Evolutionary conservation across 495 filamentous ascomycete species (phyloP).

Genomic region (Aspergillus cristatus): DNA sequence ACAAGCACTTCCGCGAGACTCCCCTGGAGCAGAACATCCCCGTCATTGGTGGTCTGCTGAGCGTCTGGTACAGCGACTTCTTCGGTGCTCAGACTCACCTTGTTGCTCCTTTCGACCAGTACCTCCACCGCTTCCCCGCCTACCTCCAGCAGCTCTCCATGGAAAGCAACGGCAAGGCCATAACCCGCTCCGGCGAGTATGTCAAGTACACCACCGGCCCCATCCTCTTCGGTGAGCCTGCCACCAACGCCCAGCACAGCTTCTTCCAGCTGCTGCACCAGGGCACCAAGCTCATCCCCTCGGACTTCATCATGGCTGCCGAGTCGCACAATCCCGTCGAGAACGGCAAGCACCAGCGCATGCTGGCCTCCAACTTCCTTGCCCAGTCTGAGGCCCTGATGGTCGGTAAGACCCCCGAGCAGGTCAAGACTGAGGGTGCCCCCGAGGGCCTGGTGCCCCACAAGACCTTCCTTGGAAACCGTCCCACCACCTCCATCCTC

Average conservation of each 20-base stretch:
- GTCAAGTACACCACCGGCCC: constrained; percentile 96
- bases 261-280: constrained; percentile 99
- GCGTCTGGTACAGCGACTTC: constrained; percentile 98
- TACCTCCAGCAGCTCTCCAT: constrained; percentile 99
- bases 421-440: constrained; percentile 84
- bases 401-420: constrained; percentile 89
- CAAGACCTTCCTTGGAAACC: constrained; percentile 98
- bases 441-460: constrained; percentile 81
- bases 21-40: constrained; percentile 94
- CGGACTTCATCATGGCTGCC: constrained; percentile 93
- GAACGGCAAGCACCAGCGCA: constrained; percentile 88
- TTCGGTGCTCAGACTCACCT: constrained; percentile 96
- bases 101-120: constrained; percentile 97
- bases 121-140: constrained; percentile 96
- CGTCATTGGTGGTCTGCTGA: constrained; percentile 80
- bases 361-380: constrained; percentile 98
- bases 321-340: constrained; percentile 94
- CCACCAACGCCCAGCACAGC: constrained; percentile 98
- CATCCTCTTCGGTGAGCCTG: constrained; percentile 94
- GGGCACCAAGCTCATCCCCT: constrained; percentile 96
- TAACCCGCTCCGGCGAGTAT: constrained; percentile 80
- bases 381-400: constrained; percentile 96
- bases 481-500: constrained; percentile 89
- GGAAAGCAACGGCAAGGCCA: constrained; percentile 98
- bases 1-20: constrained; percentile 89